Conservation (phyloP, 1,284 basidiomycete species). For the Malassezia slooffiae region DNA sequence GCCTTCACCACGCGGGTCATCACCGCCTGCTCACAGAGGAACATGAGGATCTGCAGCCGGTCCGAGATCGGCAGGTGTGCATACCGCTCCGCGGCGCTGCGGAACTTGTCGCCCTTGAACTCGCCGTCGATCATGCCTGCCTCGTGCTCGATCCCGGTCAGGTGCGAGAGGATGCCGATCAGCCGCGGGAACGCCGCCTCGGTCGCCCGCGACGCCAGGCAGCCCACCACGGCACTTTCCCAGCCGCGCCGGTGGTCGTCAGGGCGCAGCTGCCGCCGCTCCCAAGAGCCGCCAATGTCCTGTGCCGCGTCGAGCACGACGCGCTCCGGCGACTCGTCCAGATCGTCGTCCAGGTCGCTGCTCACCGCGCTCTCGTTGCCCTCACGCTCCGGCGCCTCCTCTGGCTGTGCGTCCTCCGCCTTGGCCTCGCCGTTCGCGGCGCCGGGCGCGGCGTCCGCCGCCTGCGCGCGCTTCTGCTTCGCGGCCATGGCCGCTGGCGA, state of each 20-base stretch:
- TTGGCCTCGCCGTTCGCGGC: conserved; percentile 46
- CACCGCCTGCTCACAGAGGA: conserved; percentile 77
- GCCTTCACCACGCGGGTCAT: conserved; percentile 75
- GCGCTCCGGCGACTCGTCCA: conserved; percentile 18
- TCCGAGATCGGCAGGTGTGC: conserved; percentile 61
- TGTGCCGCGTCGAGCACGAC: conserved; percentile 23
- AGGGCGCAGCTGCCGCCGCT: conserved; percentile 22
- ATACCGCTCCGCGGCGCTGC: conserved; percentile 53
- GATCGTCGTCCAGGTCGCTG: conserved; percentile 6
- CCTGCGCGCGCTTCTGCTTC: conserved; percentile 3
- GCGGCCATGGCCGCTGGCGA: conserved; percentile 14
- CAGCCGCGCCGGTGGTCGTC: conserved; percentile 36
- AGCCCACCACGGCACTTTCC: conserved; percentile 31
- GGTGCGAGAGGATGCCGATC: conserved; percentile 36
- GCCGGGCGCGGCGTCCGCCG: conserved; percentile 20
- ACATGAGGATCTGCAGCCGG: conserved; percentile 71
- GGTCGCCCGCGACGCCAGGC: conserved; percentile 32
- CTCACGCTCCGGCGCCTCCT: conserved; percentile 20
- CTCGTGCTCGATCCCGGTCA: conserved; percentile 34
- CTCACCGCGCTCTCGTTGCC: conserved; percentile 10
- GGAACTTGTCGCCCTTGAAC: conserved; percentile 26
- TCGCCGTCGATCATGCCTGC: conserved; percentile 27
- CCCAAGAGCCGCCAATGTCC: conserved; percentile 28
- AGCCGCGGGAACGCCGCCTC: conserved; percentile 30
- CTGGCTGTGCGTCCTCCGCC: conserved; percentile 21